Evolutionary conservation across 805 yeast species (phyloP).

Genomic region (Candida piceae): DNA sequence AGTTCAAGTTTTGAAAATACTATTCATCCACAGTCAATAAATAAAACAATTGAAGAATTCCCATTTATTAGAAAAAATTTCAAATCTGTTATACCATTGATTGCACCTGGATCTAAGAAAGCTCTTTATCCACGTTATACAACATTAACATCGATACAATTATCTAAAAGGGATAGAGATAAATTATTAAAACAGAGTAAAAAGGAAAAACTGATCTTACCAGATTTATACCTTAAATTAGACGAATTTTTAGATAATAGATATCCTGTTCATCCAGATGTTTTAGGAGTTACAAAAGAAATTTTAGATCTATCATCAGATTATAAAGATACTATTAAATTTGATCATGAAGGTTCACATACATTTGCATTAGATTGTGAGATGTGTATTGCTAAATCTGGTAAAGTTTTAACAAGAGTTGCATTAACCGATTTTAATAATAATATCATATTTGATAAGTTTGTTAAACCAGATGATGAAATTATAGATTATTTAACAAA

Average conservation of each 20-base stretch:
- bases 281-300: conserved; percentile 18
- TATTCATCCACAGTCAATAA: conserved; percentile 9
- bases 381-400: conserved; percentile 67
- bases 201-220: conserved; percentile 36
- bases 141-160: conserved; percentile 51
- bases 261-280: conserved; percentile 52
- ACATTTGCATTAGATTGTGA: conserved; percentile 90
- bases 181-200: conserved; percentile 31
- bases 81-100: conserved; percentile 40
- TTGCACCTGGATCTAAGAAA: conserved; percentile 63
- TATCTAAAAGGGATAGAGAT: conserved; percentile 52
- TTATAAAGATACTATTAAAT: conserved; percentile 51
- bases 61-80: conserved; percentile 37
- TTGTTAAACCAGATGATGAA: conserved; percentile 70
- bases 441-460: conserved; percentile 59
- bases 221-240: conserved; percentile 48
- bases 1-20: conserved; percentile 9
- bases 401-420: conserved; percentile 69
- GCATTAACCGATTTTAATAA: conserved; percentile 65
- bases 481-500: conserved; percentile 78
- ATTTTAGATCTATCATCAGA: conserved; percentile 23
- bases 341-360: conserved; percentile 54
- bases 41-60: conserved; percentile 17
- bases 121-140: conserved; percentile 47
- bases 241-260: conserved; percentile 44